Conservation (phyloP, 306 rosid genomes). For the Crotalaria pallida region DNA sequence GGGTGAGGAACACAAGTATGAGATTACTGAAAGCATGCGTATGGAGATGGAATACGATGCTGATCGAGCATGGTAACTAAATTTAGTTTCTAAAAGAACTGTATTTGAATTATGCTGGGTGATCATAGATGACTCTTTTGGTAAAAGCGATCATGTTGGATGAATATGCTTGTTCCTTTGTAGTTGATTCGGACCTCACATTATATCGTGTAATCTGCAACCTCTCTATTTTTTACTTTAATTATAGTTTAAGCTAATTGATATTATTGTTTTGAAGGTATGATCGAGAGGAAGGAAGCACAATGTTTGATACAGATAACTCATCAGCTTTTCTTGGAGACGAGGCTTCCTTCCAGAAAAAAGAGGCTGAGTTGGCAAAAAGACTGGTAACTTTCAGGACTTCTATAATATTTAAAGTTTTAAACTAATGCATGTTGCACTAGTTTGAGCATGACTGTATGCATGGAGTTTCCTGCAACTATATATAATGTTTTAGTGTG, state of each 20-base stretch:
- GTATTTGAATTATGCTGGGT: not conserved
- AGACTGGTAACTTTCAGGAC: conserved; percentile 58
- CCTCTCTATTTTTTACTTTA: not conserved
- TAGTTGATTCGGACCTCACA: not conserved
- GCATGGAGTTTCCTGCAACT: not conserved
- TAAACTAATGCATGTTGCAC: conserved; percentile 1
- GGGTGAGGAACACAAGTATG: conserved; percentile 56
- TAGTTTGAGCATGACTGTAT: not conserved
- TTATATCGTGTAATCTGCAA: not conserved
- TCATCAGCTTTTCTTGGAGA: conserved; percentile 78
- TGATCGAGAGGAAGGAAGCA: conserved; percentile 94
- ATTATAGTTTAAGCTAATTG: conserved; percentile 20
- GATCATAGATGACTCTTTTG: not conserved
- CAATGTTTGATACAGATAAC: conserved; percentile 71
- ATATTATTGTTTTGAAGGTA: conserved; percentile 51
- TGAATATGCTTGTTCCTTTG: not conserved
- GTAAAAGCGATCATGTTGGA: conserved; percentile 1
- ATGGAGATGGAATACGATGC: conserved; percentile 88
- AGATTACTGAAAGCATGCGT: conserved; percentile 93
- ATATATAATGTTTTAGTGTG: not conserved
- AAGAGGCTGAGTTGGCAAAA: conserved; percentile 96
- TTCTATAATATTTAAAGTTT: not conserved
- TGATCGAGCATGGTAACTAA: conserved; percentile 91
- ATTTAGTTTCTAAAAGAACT: conserved; percentile 15
- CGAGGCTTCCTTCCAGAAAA: conserved; percentile 89